Evolutionary conservation across 805 yeast genomes (phyloP).

Genomic region (Candida insectalens): DNA sequence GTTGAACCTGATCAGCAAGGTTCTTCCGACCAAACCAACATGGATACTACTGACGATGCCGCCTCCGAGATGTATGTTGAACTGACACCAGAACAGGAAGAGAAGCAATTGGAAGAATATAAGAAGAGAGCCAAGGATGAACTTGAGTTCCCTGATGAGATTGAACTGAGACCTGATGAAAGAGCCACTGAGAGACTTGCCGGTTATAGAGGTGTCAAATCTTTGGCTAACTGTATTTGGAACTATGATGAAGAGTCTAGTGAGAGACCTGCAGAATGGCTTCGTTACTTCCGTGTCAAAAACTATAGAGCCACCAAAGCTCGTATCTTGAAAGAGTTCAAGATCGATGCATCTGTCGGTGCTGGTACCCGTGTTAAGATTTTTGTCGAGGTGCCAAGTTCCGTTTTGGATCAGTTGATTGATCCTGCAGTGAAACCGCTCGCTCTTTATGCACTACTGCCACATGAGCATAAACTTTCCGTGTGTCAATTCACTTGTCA

Average conservation of each 20-base stretch:
- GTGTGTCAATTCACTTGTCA: constrained; percentile 74
- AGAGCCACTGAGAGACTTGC: constrained; percentile 66
- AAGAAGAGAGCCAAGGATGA: constrained; percentile 72
- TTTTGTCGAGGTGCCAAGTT: constrained; percentile 46
- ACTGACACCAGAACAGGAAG: constrained; percentile 73
- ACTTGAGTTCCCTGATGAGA: constrained; percentile 90
- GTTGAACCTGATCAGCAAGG: constrained; percentile 4
- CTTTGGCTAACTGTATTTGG: constrained; percentile 76
- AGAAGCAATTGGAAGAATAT: constrained; percentile 60
- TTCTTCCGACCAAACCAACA: not conserved
- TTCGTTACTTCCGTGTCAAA: constrained; percentile 59
- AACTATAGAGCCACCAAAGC: constrained; percentile 72
- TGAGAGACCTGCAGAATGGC: constrained; percentile 67
- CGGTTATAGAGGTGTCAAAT: constrained; percentile 82
- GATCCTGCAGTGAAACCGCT: constrained; percentile 40
- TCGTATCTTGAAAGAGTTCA: constrained; percentile 52
- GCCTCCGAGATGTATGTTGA: constrained; percentile 52
- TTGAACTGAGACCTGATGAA: constrained; percentile 71
- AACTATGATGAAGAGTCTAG: constrained; percentile 76
- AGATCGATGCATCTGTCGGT: constrained; percentile 33
- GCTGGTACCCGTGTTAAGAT: constrained; percentile 63
- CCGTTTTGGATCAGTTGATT: constrained; percentile 32
- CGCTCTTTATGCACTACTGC: constrained; percentile 62
- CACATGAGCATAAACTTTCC: constrained; percentile 81
- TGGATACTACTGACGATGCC: not conserved